Conservation (phyloP, 768 basidiomycete species). For the Saitozyma podzolica region DNA sequence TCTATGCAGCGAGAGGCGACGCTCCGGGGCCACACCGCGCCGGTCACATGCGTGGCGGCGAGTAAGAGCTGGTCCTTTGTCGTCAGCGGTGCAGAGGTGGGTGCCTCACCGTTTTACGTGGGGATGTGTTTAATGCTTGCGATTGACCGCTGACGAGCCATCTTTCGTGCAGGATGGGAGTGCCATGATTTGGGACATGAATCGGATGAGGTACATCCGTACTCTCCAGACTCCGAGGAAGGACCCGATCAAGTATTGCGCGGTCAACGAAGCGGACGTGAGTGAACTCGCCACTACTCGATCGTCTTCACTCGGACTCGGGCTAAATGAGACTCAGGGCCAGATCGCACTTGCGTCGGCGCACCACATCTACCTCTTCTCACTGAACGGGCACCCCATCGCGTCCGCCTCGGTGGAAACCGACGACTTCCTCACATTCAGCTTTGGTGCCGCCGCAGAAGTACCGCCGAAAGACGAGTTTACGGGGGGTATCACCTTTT, state of each 20-base stretch:
- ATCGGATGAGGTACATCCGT: slow-evolving; percentile 73
- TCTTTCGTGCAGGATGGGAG: slow-evolving; percentile 63
- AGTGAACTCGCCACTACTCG: slow-evolving; percentile 38
- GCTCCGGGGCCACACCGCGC: slow-evolving; percentile 74
- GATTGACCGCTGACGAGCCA: not conserved
- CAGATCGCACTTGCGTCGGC: slow-evolving; percentile 82
- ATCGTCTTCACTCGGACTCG: not conserved
- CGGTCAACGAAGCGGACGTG: slow-evolving; percentile 85
- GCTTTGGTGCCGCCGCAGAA: slow-evolving; percentile 47
- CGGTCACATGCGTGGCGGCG: slow-evolving; percentile 67
- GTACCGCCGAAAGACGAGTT: slow-evolving; percentile 56
- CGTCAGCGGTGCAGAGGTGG: slow-evolving; percentile 70
- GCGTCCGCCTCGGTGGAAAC: slow-evolving; percentile 54
- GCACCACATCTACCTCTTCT: slow-evolving; percentile 72
- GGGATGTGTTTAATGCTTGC: not conserved
- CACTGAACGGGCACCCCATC: slow-evolving; percentile 80
- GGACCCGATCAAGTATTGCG: slow-evolving; percentile 63
- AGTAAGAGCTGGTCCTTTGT: slow-evolving; percentile 79
- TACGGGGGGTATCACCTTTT: slow-evolving; percentile 77
- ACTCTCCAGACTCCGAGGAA: slow-evolving; percentile 71
- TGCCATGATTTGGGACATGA: slow-evolving; percentile 86
- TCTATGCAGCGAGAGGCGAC: slow-evolving; percentile 63
- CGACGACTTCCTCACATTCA: slow-evolving; percentile 8
- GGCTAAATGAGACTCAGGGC: slow-evolving; percentile 59
- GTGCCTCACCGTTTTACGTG: slow-evolving; percentile 3